Evolutionary conservation across 2,329 filamentous ascomycete species (phyloP), one percentile per base, ranked within the genome.

Genomic region (Cladophialophora exuberans): DNA sequence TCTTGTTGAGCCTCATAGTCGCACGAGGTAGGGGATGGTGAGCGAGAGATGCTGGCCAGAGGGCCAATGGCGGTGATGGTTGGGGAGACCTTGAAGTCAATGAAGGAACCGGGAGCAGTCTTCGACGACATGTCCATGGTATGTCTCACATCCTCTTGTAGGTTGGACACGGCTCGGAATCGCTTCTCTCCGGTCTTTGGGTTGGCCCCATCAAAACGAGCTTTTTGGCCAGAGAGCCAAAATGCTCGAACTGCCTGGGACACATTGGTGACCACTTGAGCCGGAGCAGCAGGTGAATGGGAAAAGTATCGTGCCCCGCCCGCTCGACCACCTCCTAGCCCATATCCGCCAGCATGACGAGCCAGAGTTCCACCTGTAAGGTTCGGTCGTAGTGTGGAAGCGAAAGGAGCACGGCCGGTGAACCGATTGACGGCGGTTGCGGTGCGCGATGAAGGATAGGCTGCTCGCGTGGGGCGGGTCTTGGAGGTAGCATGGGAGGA

Each of bases 211-310:
- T 96, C 89, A 65, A 92, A 97, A 54, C 89, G 88, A 7, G 88
- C 86, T 70, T 92, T 94, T 67, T 96, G 85, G 0, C 94, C 94
- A 0, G 89, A 91, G n/a, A 96, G 80, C 74, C 90, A 87, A 73
- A 99, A 97, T 10, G 91, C 92, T 50, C 94, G 85, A 67, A 97
- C 86, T 4, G 91, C 94, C 64, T 91, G 86, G 10, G 90, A 96
- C n/a, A 97, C 93, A 72, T 96, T 96, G 71, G 94, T 88, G 47
- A 97, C 83, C 42, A 97, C 90, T 70, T 97, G 90, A 1, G 92
- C 90, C 33, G 90, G 91, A 6, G 87, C 84, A 7, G 89, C 87
- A 1, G 93, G 90, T 1, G 85, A 83, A 73, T 97, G 92, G 1
- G 90, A 95, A 75, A 97, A 97, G 76, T 93, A 93, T 62, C 93